phyloP scores from a whole-genome alignment of 768 basidiomycete genomes.

The Strobilomyces echinocephalus region DNA sequence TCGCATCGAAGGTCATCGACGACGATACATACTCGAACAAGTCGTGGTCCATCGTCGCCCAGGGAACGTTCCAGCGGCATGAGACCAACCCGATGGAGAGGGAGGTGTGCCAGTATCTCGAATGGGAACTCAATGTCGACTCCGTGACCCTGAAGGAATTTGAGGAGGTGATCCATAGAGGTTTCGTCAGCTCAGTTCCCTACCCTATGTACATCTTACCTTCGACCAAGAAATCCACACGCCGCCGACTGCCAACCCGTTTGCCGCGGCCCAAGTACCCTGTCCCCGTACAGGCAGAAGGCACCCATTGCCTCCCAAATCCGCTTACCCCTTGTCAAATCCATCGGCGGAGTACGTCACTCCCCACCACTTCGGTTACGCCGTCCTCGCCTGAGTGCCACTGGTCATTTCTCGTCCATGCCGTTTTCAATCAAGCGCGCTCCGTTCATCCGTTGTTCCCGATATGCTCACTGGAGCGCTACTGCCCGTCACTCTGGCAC shows the following conservation, averaged over 20 bases:
- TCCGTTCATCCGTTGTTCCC: too few species aligned
- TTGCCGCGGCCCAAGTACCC: slow-evolving; percentile 31
- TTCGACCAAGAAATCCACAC: slow-evolving; percentile 58
- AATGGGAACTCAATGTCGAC: slow-evolving; percentile 85
- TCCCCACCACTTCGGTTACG: slow-evolving; percentile 45
- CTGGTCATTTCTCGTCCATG: too few species aligned
- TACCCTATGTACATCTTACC: slow-evolving; percentile 63
- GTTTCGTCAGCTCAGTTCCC: slow-evolving; percentile 51
- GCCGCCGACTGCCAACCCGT: slow-evolving; percentile 30
- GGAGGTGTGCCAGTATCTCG: slow-evolving; percentile 82
- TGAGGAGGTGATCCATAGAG: slow-evolving; percentile 53
- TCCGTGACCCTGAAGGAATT: slow-evolving; percentile 56
- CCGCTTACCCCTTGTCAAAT: slow-evolving; percentile 13
- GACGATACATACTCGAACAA: slow-evolving; percentile 95
- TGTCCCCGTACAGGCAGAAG: slow-evolving; percentile 27
- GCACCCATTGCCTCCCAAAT: slow-evolving; percentile 32
- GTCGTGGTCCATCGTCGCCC: slow-evolving; percentile 86
- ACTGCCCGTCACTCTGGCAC: too few species aligned
- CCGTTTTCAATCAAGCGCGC: too few species aligned
- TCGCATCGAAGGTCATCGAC: slow-evolving; percentile 76
- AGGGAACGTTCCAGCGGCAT: slow-evolving; percentile 72
- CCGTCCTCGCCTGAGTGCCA: slow-evolving; percentile 39
- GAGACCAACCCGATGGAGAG: slow-evolving; percentile 83
- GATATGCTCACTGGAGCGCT: too few species aligned
- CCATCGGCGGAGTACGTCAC: slow-evolving; percentile 18